Evolutionary conservation across 2,329 filamentous ascomycete species (phyloP).

Genomic region (Aotearoamyces nothofagi): DNA sequence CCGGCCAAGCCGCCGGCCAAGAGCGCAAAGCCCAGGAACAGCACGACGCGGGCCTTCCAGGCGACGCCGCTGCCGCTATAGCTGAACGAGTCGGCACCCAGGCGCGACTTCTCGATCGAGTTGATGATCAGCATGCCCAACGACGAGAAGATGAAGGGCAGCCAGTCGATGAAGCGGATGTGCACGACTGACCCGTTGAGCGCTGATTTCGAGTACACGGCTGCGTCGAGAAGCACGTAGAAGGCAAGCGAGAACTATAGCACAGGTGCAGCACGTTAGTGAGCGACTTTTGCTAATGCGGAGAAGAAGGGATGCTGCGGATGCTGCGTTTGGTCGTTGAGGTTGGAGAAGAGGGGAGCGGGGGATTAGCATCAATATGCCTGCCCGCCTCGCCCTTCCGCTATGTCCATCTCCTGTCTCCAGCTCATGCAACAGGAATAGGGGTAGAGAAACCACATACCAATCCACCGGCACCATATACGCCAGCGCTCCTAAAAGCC

Average conservation of each 20-base stretch:
- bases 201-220: conserved; percentile 48
- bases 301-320: too few species aligned
- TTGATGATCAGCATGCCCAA: conserved; percentile 60
- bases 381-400: too few species aligned
- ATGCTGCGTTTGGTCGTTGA: too few species aligned
- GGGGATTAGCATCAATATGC: too few species aligned
- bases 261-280: not conserved
- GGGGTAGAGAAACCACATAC: too few species aligned
- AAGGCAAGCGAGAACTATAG: conserved; percentile 50
- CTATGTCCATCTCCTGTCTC: too few species aligned
- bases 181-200: conserved; percentile 45
- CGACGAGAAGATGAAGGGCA: conserved; percentile 50
- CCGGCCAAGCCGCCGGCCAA: conserved; percentile 54
- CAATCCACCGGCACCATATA: conserved; percentile 47
- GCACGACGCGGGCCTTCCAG: conserved; percentile 53
- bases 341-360: too few species aligned
- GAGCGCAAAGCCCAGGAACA: conserved; percentile 51
- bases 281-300: not conserved
- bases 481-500: conserved; percentile 46
- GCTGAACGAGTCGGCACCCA: conserved; percentile 46
- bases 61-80: conserved; percentile 49
- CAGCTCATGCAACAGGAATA: too few species aligned
- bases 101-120: conserved; percentile 49
- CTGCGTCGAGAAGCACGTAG: conserved; percentile 52
- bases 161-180: conserved; percentile 55